phyloP scores from a whole-genome alignment of 108 stramenopile genomes.

The Aurantiochytrium sp. region DNA sequence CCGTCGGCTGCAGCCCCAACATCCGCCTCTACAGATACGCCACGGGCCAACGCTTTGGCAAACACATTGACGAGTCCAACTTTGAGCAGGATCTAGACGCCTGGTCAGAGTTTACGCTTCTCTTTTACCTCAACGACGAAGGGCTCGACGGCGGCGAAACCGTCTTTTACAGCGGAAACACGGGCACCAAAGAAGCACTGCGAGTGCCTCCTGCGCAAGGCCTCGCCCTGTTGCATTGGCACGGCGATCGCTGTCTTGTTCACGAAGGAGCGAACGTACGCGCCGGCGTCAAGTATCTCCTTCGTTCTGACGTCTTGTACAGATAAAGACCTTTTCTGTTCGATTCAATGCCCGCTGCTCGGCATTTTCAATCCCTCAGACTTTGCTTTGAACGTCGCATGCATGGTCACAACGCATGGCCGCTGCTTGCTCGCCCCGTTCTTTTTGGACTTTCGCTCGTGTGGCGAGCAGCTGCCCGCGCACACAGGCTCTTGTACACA shows the following conservation, averaged over 20 bases:
- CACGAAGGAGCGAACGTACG: constrained; percentile 73
- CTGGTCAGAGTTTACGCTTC: constrained; percentile 67
- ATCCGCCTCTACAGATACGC: constrained; percentile 70
- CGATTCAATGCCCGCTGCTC: too few relatives aligned
- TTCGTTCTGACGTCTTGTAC: constrained; percentile 66
- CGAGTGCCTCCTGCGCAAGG: constrained; percentile 60
- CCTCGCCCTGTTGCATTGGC: constrained; percentile 67
- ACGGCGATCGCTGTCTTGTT: constrained; percentile 71
- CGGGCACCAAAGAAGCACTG: constrained; percentile 27
- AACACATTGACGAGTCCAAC: constrained; percentile 66
- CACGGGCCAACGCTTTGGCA: constrained; percentile 71
- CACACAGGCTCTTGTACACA: neutral
- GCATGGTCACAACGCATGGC: neutral
- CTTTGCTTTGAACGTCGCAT: neutral
- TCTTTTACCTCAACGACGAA: constrained; percentile 68
- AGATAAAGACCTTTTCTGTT: neutral
- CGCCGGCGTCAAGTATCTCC: constrained; percentile 70
- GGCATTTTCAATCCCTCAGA: too few relatives aligned
- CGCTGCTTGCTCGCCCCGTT: neutral
- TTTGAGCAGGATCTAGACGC: constrained; percentile 29
- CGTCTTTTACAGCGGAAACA: constrained; percentile 52
- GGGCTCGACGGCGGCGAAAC: constrained; percentile 57
- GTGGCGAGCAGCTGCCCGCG: neutral
- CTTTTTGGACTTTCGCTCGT: neutral
- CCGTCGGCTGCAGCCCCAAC: constrained; percentile 71